Evolutionary conservation across 2,329 filamentous ascomycete genomes (phyloP).

Genomic region (Colletotrichum gigasporum): DNA sequence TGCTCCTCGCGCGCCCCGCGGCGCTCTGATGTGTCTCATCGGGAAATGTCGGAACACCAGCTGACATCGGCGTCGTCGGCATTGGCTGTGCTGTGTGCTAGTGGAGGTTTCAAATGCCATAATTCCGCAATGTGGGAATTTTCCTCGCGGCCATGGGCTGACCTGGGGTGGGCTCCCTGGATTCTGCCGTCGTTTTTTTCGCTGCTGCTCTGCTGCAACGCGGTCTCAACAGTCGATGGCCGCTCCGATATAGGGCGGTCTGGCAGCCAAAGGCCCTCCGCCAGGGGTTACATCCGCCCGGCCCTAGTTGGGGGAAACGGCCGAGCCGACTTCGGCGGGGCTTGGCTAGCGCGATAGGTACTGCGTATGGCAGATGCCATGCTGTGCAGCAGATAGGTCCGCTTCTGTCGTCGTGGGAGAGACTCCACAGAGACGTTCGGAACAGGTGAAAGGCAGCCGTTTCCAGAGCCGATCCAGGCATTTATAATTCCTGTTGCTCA

Average conservation of each 20-base stretch:
- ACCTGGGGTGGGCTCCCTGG: conserved; percentile 29
- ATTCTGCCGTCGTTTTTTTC: conserved; percentile 18
- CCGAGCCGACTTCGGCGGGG: conserved; percentile 31
- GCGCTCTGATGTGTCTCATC: conserved; percentile 20
- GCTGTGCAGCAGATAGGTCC: conserved; percentile 19
- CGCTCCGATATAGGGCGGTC: conserved; percentile 33
- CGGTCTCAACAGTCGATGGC: conserved; percentile 12
- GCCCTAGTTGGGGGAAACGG: conserved; percentile 26
- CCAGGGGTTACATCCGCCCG: conserved; percentile 18
- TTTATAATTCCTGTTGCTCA: conserved; percentile 15
- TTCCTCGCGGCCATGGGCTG: conserved; percentile 18
- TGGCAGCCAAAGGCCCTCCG: conserved; percentile 6
- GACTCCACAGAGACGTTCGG: conserved; percentile 10
- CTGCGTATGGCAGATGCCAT: conserved; percentile 10
- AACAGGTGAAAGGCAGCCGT: not conserved
- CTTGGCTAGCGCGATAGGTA: conserved; percentile 18
- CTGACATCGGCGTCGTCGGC: conserved; percentile 23
- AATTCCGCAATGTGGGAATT: conserved; percentile 29
- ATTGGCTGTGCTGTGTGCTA: conserved; percentile 21
- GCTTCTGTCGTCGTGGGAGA: conserved; percentile 6
- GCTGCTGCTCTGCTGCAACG: not conserved
- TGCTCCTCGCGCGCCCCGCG: conserved; percentile 4
- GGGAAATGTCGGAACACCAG: conserved; percentile 28
- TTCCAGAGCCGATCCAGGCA: not conserved
- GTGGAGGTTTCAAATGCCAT: conserved; percentile 31